Base-by-base conservation (phyloP, 352 stramenopile genomes). In the Pythium rishiriense region DNA sequence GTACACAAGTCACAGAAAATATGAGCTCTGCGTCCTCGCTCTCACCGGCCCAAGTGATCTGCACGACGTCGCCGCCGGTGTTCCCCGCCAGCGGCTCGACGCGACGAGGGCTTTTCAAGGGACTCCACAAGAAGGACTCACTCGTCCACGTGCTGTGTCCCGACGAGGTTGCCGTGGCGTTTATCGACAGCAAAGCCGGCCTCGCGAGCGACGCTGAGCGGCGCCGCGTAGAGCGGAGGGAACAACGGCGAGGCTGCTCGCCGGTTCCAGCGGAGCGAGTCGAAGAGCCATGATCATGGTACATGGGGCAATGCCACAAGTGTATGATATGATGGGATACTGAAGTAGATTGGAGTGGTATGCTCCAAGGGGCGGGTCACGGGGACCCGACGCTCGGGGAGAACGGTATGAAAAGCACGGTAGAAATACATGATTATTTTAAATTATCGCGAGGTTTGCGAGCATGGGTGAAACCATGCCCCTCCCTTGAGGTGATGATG, bases 121-220 rank as follows among this genome's bases (percentile, higher is more conserved):
- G 17, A 15, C 17, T 62, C 14, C 41, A 29, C 54, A 61, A 61
- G 56, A 55, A 56, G 33, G 1, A 56, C 6, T 46, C 37, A 14
- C 4, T 46, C 21, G 46, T 63, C n/a, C 31, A 47, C 47, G 47
- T 64, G 25, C 46, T 64, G 35, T 56, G 57, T 29, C 57, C 57
- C 8, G 57, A 64, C 17, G 25, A 57, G 19, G 26, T 64, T 24
- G 35, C 46, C 25, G 57, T 53, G 14, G 49, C 48, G 59, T 60
- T 66, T 29, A 66, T 66, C 17, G 59, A 60, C 41, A 60, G 59
- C 50, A 66, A 59, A 29, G 49, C 50, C 17, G 31, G 41, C 41
- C 60, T 59, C 17, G 42, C 22, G 17, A 60, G 35, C 59, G 5
- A 19, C 21, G n/a, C 4, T 3, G 59, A 66, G 50, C 39, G 41